Conservation (phyloP, 2,329 filamentous ascomycete species). For the Beauveria australis region DNA sequence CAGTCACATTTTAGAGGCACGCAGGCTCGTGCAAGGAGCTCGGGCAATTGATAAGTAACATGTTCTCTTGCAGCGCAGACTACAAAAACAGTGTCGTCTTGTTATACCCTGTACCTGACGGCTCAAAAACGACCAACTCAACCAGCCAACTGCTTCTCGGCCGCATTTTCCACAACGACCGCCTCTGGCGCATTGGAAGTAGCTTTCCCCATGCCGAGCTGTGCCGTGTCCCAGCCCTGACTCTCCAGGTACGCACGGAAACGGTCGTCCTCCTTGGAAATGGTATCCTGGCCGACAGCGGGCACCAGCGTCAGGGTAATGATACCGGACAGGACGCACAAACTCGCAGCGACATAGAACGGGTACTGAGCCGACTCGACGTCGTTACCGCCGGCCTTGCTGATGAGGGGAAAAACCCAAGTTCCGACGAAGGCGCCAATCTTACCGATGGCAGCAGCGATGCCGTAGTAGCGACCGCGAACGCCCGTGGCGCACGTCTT, state of each 20-base stretch:
- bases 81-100: not conserved
- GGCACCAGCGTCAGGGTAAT: constrained; percentile 49
- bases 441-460: constrained; percentile 67
- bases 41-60: no score
- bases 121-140: no score
- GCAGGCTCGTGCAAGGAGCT: no score
- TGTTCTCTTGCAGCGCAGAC: not conserved
- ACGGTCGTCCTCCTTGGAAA: constrained; percentile 63
- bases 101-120: not conserved
- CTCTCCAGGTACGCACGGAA: constrained; percentile 69
- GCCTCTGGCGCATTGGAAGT: constrained; percentile 12
- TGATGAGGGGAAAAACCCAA: constrained; percentile 70
- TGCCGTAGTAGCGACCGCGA: constrained; percentile 64
- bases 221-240: constrained; percentile 66
- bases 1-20: no score
- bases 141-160: not conserved
- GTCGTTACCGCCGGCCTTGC: constrained; percentile 46
- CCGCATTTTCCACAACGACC: not conserved
- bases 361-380: constrained; percentile 69
- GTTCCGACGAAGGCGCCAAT: constrained; percentile 80
- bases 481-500: constrained; percentile 89
- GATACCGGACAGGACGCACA: constrained; percentile 65
- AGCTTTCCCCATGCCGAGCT: constrained; percentile 36
- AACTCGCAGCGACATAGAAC: constrained; percentile 70
- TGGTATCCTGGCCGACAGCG: constrained; percentile 76